Evolutionary conservation across 805 yeast genomes (phyloP), one percentile per base, ranked within the genome.

Genomic region (Candida gorgasii): DNA sequence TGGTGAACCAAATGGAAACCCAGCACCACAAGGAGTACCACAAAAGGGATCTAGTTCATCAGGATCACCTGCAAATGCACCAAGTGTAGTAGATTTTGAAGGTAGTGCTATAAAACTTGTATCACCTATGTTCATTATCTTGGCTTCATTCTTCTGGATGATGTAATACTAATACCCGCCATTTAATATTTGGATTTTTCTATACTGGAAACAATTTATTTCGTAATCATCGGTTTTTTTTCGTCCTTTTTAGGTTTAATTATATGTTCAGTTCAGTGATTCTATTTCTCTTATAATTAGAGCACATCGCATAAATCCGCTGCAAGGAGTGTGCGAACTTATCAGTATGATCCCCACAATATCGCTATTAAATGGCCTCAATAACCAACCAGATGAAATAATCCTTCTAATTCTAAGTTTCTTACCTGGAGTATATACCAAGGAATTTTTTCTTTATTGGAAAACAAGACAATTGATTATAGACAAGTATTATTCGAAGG

Each of bases 401-500:
- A 40, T 62, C 14, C 38, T 50, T 8, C 32, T 44, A 17, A 51
- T 62, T 15, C 40, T 53, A 8, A 36, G 40, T 7, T 46, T 40
- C 8, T 44, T 63, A 9, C 54, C 61, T 11, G 39, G 45, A 8
- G 58, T 52, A n/a, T 49, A 55, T 42, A 35, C 59, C 11, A 42
- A 47, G 14, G 65, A 62, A 17, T 52, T 61, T 38, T 47, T 62
- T 16, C 46, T 63, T 24, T 43, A 44, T 28, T 43, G 51, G 36
- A 13, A 13, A 7, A 44, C 64, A 5, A 53, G 67, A 29, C 37
- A 42, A 3, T 38, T 58, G 19, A 49, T 67, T 22, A 48, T 61
- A n/a, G 53, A 57, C 3, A 52, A 52, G 14, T 62, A 52, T 47
- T 68, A 53, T 49, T 27, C 50, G 36, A 53, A 55, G 29, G 72